Base-by-base conservation (phyloP, 768 basidiomycete genomes). In the Albatrellus ellisii region DNA sequence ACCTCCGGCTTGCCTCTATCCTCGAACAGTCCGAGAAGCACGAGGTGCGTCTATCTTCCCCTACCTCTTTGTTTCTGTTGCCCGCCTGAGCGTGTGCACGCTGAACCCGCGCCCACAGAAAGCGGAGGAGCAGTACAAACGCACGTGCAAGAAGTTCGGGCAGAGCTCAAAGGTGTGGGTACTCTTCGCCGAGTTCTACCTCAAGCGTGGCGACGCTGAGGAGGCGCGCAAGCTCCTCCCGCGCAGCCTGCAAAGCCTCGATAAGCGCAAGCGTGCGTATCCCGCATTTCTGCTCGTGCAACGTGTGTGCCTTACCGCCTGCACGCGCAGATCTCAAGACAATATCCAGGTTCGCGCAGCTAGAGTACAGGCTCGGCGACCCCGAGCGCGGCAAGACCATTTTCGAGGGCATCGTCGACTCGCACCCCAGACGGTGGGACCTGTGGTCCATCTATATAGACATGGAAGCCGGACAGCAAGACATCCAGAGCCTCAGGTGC, bases 401-500 rank as follows among this genome's bases (percentile, higher is more conserved):
- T 39, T 97, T 95, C 46, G 94, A 98, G 56, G 95, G 94, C 33
- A 87, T 99, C 49, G 66, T 98, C 33, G 92, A 95, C 61, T 88
- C 86, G 11, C 90, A 97, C 64, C 82, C 90, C 3, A 97, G 92
- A 62, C 75, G 89, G 42, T 82, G 91, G 72, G 91, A 98, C 54
- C 64, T 97, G 37, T 98, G 95, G 94, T 84, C 80, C 29, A 67
- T 97, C 38, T 99, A 99, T 61, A 80, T 97, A 61, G 95, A 99
- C 59, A 92, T 95, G 83, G 88, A 98, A 56, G 80, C 79, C 4
- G 70, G 72, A 25, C 79, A 82, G 59, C 63, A 69, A 11, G 79
- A 94, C 59, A 79, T 95, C 21, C 81, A 83, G 52, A 77, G 72
- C 48, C 58, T 89, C 39, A 67, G 89, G 86, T 84, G 57, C 26